These are phyloP conservation scores for Ustilago trichophora DNA, from an alignment of 1,284 basidiomycete genomes.

Conservation along the genomic window DNA sequence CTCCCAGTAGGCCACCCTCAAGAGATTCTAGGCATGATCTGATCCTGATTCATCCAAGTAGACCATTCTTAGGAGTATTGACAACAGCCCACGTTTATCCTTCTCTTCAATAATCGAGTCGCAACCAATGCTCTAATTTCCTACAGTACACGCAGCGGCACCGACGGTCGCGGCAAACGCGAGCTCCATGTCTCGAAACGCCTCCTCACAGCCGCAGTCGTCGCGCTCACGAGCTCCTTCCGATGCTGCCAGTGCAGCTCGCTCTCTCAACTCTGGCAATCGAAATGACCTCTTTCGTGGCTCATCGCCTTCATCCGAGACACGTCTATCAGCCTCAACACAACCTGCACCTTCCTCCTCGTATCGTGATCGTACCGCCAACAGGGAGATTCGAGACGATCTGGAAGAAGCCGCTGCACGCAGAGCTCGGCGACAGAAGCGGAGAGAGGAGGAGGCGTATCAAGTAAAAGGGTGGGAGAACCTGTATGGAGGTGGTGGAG, in stretches of 20 bases:
- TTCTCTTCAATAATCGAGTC: too few relatives aligned
- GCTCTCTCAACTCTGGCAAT: too few relatives aligned
- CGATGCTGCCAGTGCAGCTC: not conserved
- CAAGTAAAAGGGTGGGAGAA: constrained; percentile 32
- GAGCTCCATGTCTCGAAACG: too few relatives aligned
- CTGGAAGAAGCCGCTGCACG: constrained; percentile 8
- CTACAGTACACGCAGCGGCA: too few relatives aligned
- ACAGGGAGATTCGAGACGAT: not conserved
- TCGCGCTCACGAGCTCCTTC: constrained; percentile 4
- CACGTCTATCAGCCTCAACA: not conserved
- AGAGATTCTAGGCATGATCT: too few relatives aligned
- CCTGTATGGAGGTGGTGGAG: constrained; percentile 21
- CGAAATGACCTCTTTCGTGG: constrained; percentile 6
- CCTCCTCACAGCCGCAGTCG: too few relatives aligned
- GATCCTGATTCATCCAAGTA: too few relatives aligned
- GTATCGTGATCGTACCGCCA: not conserved
- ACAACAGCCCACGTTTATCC: too few relatives aligned
- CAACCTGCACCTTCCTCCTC: not conserved
- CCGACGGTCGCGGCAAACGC: too few relatives aligned
- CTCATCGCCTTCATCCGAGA: not conserved
- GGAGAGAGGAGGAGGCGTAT: constrained; percentile 22
- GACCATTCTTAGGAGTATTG: too few relatives aligned
- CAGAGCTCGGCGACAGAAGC: constrained; percentile 19
- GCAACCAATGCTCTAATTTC: too few relatives aligned
- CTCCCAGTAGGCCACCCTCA: too few relatives aligned